A percentile compares a stretch with the other conserved stretches of the same genome.
phyloP scores from a whole-genome alignment of 129 eudicot genomes.

The Centaurea solstitialis region DNA sequence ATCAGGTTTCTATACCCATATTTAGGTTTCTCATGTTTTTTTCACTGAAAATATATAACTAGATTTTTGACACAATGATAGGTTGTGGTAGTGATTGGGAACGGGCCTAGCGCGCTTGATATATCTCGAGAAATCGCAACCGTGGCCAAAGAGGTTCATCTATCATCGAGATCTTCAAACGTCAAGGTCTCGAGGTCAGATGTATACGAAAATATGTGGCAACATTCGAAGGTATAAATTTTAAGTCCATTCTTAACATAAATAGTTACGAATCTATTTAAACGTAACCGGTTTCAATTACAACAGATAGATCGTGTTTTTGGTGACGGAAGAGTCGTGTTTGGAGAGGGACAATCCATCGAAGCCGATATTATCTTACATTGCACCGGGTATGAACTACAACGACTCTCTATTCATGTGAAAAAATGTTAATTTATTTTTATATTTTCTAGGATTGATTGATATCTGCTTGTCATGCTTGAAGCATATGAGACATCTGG shows the following conservation, averaged over 20 bases:
- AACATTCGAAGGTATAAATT: constrained; percentile 48
- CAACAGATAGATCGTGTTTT: constrained; percentile 43
- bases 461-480: background rate
- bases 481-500: background rate
- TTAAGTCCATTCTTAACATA: background rate
- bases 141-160: constrained; percentile 72
- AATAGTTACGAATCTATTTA: background rate
- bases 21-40: background rate
- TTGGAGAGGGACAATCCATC: constrained; percentile 49
- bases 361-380: constrained; percentile 60
- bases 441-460: background rate
- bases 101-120: constrained; percentile 65
- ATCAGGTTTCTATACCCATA: constrained; percentile 44
- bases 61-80: constrained; percentile 3
- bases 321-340: constrained; percentile 53
- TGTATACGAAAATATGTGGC: constrained; percentile 50
- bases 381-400: constrained; percentile 65
- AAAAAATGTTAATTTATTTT: background rate
- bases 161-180: constrained; percentile 50
- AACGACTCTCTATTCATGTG: background rate
- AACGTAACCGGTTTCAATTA: background rate
- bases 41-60: background rate
- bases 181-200: constrained; percentile 31
- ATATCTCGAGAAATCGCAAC: constrained; percentile 57
- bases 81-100: constrained; percentile 69